Percentiles rank a stretch among this genome's conserved stretches.
phyloP scores from a whole-genome alignment of 306 rosid genomes.

The Cucumis cinereus region DNA sequence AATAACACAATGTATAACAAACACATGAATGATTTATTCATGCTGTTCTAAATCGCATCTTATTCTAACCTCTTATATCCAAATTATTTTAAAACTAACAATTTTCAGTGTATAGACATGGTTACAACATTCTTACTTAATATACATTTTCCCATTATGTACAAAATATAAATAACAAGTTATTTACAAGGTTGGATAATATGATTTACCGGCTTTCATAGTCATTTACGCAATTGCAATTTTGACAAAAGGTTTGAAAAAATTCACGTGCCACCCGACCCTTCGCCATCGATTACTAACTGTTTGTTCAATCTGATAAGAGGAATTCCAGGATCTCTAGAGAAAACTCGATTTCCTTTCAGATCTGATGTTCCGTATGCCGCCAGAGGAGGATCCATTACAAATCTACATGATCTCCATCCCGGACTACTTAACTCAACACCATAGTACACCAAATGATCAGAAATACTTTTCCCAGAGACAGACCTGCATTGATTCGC shows the following conservation, averaged over 20 bases:
- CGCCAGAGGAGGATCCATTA: slow-evolving; percentile 33
- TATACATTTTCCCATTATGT: neutral
- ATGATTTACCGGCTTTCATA: neutral
- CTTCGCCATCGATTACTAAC: slow-evolving; percentile 17
- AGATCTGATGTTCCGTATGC: slow-evolving; percentile 29
- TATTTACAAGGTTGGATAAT: neutral
- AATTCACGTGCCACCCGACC: neutral
- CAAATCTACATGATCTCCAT: slow-evolving; percentile 57
- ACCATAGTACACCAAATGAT: slow-evolving; percentile 64
- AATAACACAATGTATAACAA: no score
- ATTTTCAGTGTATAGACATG: neutral
- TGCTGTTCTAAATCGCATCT: no score
- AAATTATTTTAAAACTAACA: neutral
- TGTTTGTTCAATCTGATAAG: slow-evolving; percentile 27
- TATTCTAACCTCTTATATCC: neutral
- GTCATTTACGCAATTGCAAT: neutral
- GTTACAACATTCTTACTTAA: neutral
- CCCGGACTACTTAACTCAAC: slow-evolving; percentile 35
- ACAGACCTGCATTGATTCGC: slow-evolving; percentile 56
- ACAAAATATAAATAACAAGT: neutral
- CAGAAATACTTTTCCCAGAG: slow-evolving; percentile 63
- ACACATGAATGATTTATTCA: no score
- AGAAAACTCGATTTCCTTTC: slow-evolving; percentile 46
- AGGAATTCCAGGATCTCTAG: slow-evolving; percentile 45
- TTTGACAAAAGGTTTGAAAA: neutral